Conservation (phyloP, 306 rosid genomes). For the Acmispon strigosus region DNA sequence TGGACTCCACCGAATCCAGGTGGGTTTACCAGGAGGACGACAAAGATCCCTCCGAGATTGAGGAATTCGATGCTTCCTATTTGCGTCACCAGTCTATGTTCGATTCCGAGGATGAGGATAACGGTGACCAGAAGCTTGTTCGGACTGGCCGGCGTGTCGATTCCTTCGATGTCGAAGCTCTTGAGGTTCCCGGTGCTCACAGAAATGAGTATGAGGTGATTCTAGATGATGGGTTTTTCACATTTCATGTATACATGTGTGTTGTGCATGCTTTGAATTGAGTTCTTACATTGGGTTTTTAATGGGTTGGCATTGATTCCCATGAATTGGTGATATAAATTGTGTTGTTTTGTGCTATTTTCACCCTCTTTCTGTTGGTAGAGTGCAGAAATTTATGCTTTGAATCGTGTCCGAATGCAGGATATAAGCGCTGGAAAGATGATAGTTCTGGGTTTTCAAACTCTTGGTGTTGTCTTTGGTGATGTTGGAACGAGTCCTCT, state of each 20-base stretch:
- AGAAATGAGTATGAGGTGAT: conserved; percentile 70
- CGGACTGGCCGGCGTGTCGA: conserved; percentile 93
- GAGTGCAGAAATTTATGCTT: neutral
- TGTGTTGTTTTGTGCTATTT: neutral
- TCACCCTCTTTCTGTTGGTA: neutral
- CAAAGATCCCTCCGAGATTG: conserved; percentile 29
- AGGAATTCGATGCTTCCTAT: conserved; percentile 25
- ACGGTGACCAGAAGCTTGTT: conserved; percentile 72
- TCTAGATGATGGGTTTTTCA: neutral
- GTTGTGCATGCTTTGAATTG: neutral
- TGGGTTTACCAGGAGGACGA: conserved; percentile 47
- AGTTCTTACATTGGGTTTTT: neutral
- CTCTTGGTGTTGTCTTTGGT: conserved; percentile 98
- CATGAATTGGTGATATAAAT: neutral
- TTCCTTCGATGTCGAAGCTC: conserved; percentile 97
- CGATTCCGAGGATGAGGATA: conserved; percentile 86
- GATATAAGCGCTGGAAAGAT: conserved; percentile 65
- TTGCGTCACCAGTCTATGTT: conserved; percentile 27
- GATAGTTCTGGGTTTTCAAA: conserved; percentile 71
- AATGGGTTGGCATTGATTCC: neutral
- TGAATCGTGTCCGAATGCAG: conserved; percentile 35
- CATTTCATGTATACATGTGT: too few relatives aligned
- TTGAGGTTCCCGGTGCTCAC: conserved; percentile 80
- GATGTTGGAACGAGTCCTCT: conserved; percentile 99
- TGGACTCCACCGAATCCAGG: conserved; percentile 32